Conservation (phyloP, 2,329 filamentous ascomycete species). For the Talaromyces sp. region DNA sequence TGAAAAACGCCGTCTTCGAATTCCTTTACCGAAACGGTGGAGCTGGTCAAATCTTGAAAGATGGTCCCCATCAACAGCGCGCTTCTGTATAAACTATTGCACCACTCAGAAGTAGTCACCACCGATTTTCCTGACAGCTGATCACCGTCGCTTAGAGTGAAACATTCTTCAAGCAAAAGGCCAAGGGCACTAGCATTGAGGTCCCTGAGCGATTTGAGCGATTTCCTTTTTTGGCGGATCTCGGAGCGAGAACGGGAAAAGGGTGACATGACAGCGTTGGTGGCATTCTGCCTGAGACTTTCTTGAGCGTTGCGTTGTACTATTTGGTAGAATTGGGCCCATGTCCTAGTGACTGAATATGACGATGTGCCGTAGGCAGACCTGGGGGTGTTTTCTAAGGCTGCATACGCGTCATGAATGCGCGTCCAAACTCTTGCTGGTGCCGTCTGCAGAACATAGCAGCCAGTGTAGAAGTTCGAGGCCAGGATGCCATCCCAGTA, state of each 20-base stretch:
- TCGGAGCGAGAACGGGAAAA: conserved; percentile 3
- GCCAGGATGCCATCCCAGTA: conserved; percentile 9
- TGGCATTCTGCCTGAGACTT: not conserved
- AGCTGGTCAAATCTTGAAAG: conserved; percentile 4
- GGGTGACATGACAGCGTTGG: conserved; percentile 5
- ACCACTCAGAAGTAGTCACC: conserved; percentile 1
- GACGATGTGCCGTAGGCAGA: not conserved
- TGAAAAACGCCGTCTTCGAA: conserved; percentile 9
- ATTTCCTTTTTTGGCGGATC: conserved; percentile 4
- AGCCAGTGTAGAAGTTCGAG: conserved; percentile 6
- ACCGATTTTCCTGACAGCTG: not conserved
- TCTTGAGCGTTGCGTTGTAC: conserved; percentile 7
- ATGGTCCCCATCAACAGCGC: conserved; percentile 7
- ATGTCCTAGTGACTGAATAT: not conserved
- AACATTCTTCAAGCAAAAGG: conserved; percentile 11
- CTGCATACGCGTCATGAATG: not conserved
- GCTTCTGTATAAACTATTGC: conserved; percentile 2
- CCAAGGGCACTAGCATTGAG: conserved; percentile 10
- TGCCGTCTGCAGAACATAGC: conserved; percentile 9
- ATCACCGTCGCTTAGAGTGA: conserved; percentile 6
- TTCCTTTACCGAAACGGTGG: not conserved
- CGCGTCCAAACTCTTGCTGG: conserved; percentile 2
- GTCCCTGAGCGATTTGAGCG: conserved; percentile 1
- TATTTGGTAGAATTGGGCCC: conserved; percentile 9
- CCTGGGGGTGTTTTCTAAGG: not conserved